These are phyloP conservation scores for Trichosporon ovoides DNA, from an alignment of 1,284 basidiomycete species.

Conservation along the genomic window DNA sequence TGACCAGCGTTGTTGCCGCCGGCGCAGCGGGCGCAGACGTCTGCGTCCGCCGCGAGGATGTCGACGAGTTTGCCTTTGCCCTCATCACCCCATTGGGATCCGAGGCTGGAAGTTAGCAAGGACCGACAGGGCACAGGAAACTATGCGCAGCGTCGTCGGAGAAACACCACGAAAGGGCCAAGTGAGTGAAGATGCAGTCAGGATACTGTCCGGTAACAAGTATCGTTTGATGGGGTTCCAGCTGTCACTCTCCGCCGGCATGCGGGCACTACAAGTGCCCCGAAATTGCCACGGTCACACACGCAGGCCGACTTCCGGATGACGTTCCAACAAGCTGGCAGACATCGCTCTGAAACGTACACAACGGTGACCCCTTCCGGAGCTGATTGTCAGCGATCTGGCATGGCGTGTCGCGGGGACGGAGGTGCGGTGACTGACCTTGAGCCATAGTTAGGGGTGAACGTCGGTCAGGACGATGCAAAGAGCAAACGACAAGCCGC, in stretches of 20 bases:
- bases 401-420: neutral
- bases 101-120: slow-evolving; percentile 52
- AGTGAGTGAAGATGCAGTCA: too few relatives aligned
- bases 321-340: neutral
- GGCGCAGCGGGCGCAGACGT: slow-evolving; percentile 92
- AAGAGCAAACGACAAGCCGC: slow-evolving; percentile 5
- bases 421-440: slow-evolving; percentile 3
- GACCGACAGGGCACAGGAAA: neutral
- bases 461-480: slow-evolving; percentile 17
- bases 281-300: neutral
- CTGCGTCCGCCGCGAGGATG: slow-evolving; percentile 78
- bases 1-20: slow-evolving; percentile 99
- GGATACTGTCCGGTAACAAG: too few relatives aligned
- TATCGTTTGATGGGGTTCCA: too few relatives aligned
- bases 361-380: slow-evolving; percentile 24
- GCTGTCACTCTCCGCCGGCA: too few relatives aligned
- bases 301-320: neutral
- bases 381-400: slow-evolving; percentile 7
- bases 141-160: neutral
- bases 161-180: neutral
- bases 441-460: slow-evolving; percentile 16
- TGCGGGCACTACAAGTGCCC: neutral
- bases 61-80: slow-evolving; percentile 96
- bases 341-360: slow-evolving; percentile 12
- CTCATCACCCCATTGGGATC: slow-evolving; percentile 92